These are phyloP conservation scores for Aspergillus homomorphus DNA, from an alignment of 495 filamentous ascomycete species.

Conservation along the genomic window DNA sequence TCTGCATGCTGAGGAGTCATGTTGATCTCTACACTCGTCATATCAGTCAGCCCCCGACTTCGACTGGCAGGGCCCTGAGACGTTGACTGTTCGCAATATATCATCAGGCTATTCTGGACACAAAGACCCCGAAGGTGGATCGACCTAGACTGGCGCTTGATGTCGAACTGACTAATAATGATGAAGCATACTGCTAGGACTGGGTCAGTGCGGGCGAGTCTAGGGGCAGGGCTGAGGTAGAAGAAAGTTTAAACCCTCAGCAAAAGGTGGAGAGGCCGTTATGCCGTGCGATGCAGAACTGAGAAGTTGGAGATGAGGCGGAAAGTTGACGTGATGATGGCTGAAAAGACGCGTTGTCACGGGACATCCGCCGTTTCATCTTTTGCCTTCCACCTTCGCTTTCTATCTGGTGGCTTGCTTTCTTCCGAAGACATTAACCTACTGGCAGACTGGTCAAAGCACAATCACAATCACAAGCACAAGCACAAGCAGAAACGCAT, in stretches of 20 bases:
- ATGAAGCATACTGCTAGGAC: neutral
- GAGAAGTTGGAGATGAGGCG: neutral
- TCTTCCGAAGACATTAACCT: neutral
- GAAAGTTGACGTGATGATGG: neutral
- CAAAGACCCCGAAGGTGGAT: neutral
- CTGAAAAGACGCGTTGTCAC: neutral
- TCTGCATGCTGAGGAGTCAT: neutral
- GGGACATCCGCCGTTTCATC: neutral
- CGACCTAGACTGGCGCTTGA: neutral
- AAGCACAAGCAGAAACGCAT: no score
- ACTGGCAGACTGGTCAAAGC: no score
- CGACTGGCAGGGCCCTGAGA: neutral
- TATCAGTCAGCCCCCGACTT: neutral
- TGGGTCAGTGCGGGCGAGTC: neutral
- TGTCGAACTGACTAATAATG: neutral
- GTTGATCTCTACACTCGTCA: slow-evolving; percentile 2
- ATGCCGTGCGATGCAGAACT: no score
- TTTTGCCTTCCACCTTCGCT: neutral
- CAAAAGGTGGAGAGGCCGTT: neutral
- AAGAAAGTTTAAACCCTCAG: neutral
- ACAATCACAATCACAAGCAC: no score
- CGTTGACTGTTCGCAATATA: slow-evolving; percentile 7
- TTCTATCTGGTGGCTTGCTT: neutral
- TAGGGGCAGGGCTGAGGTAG: slow-evolving; percentile 3
- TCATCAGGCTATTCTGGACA: neutral